A percentile compares a stretch with the other conserved stretches of the same genome.
These are phyloP conservation scores for Cyclotella choctawhatcheeana DNA, from an alignment of 108 stramenopile species.

Conservation along the genomic window DNA sequence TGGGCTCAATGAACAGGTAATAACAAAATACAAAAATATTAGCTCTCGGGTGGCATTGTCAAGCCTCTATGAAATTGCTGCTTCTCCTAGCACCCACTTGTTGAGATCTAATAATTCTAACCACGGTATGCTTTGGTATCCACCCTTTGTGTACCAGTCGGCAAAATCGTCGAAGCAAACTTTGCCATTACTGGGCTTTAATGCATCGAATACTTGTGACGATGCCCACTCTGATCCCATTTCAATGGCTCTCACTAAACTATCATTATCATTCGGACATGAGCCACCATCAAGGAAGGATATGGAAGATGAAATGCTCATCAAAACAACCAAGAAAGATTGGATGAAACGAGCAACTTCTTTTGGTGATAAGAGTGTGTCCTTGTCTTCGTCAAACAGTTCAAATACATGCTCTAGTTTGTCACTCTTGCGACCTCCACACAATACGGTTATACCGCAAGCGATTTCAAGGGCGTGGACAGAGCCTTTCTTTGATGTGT, in stretches of 20 bases:
- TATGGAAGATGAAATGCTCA: slow-evolving; percentile 65
- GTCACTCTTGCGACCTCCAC: slow-evolving; percentile 89
- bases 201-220: slow-evolving; percentile 65
- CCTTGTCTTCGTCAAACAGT: slow-evolving; percentile 69
- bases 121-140: slow-evolving; percentile 86
- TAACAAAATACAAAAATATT: no score
- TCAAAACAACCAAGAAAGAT: slow-evolving; percentile 79
- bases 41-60: no score
- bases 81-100: slow-evolving; percentile 76
- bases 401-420: slow-evolving; percentile 91
- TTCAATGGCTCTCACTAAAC: slow-evolving; percentile 70
- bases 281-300: slow-evolving; percentile 46
- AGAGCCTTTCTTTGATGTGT: slow-evolving; percentile 62
- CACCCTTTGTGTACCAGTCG: slow-evolving; percentile 90
- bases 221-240: slow-evolving; percentile 83
- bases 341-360: slow-evolving; percentile 73
- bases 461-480: slow-evolving; percentile 77
- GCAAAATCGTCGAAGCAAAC: slow-evolving; percentile 91
- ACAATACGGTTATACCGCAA: slow-evolving; percentile 88
- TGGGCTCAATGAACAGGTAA: neutral
- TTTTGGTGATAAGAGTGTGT: slow-evolving; percentile 62
- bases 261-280: slow-evolving; percentile 50
- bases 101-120: slow-evolving; percentile 85
- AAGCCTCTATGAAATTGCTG: neutral
- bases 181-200: slow-evolving; percentile 33